Conservation (phyloP, 2,329 filamentous ascomycete species). For the Blastomyces silverae region DNA sequence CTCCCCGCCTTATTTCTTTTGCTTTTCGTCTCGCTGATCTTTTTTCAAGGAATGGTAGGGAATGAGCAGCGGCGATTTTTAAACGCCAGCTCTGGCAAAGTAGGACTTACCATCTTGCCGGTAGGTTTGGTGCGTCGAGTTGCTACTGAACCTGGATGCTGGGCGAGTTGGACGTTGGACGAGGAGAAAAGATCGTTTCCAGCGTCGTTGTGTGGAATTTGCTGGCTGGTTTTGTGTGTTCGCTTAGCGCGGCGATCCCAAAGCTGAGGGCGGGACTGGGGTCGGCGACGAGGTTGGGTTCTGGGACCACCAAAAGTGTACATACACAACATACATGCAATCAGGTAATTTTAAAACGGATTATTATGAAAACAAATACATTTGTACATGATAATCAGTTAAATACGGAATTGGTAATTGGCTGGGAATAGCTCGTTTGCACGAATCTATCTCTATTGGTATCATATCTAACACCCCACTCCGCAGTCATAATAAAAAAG, state of each 20-base stretch:
- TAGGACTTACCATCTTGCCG: conserved; percentile 43
- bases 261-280: conserved; percentile 24
- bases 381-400: neutral
- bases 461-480: neutral
- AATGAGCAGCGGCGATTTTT: conserved; percentile 17
- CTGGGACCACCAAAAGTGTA: conserved; percentile 3
- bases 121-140: conserved; percentile 27
- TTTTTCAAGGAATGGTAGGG: conserved; percentile 18
- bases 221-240: conserved; percentile 39
- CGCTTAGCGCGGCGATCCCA: conserved; percentile 38
- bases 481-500: no score
- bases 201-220: conserved; percentile 24
- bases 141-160: conserved; percentile 22
- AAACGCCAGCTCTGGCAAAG: conserved; percentile 24
- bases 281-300: conserved; percentile 35
- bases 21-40: conserved; percentile 14
- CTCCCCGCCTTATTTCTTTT: conserved; percentile 27
- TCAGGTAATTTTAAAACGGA: neutral
- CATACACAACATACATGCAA: no score
- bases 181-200: conserved; percentile 23
- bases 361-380: neutral
- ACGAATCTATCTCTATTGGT: conserved; percentile 6
- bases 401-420: neutral
- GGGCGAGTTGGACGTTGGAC: conserved; percentile 33
- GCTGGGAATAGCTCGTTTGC: neutral